Evolutionary conservation across 108 stramenopile genomes (phyloP).

Genomic region (Nitzschia sp.): DNA sequence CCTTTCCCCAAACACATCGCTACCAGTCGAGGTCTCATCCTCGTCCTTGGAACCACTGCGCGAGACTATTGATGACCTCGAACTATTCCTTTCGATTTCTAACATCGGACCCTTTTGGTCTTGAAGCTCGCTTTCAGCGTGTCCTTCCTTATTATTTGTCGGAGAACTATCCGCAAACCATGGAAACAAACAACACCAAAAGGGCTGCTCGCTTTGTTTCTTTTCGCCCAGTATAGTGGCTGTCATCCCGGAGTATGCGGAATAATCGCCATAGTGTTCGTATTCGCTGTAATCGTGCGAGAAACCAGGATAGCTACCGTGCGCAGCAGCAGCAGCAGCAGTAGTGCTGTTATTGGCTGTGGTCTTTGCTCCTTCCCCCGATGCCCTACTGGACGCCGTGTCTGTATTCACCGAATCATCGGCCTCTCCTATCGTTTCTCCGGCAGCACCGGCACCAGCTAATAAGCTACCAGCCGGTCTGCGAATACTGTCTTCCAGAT

Average conservation of each 20-base stretch:
- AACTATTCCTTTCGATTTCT: not conserved
- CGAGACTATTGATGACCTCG: not conserved
- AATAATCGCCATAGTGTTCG: slow-evolving; percentile 26
- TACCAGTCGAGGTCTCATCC: slow-evolving; percentile 41
- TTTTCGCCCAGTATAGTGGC: not conserved
- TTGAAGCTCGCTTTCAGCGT: not conserved
- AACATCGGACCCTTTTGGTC: not conserved
- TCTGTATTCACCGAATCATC: slow-evolving; percentile 1
- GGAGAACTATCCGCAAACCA: slow-evolving; percentile 11
- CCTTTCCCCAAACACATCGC: slow-evolving; percentile 45
- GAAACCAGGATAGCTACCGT: slow-evolving; percentile 34
- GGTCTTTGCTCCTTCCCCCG: not conserved
- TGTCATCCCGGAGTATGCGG: not conserved
- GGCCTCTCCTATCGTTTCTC: not conserved
- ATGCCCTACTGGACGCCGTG: not conserved
- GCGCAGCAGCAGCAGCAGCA: not conserved
- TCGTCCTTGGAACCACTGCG: slow-evolving; percentile 13
- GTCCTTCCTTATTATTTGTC: not conserved
- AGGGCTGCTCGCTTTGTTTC: slow-evolving; percentile 4
- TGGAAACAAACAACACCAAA: slow-evolving; percentile 36
- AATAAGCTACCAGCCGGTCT: not conserved
- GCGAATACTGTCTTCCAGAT: not conserved
- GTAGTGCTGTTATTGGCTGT: slow-evolving; percentile 1
- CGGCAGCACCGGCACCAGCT: not conserved
- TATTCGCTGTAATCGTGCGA: slow-evolving; percentile 32